Conservation (phyloP, 2,329 filamentous ascomycete genomes). For the Aspergillus clavatus region DNA sequence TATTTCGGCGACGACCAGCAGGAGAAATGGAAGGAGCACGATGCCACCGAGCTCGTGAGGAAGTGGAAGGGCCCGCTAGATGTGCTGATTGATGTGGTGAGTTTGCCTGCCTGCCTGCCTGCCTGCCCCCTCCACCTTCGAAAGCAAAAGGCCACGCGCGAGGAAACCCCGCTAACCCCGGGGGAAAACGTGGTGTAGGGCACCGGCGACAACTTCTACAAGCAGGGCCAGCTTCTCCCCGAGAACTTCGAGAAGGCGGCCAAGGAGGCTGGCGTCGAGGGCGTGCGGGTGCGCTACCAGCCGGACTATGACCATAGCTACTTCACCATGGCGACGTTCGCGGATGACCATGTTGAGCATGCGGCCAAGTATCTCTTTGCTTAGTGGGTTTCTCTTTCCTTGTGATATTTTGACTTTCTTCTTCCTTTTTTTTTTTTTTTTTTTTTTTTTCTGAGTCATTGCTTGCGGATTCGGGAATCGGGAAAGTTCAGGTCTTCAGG, state of each 20-base stretch:
- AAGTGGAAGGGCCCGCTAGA: slow-evolving; percentile 68
- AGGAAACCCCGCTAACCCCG: too few species aligned
- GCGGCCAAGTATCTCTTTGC: slow-evolving; percentile 76
- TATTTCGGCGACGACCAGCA: slow-evolving; percentile 74
- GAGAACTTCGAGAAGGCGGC: slow-evolving; percentile 85
- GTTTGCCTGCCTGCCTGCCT: background rate
- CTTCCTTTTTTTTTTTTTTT: too few species aligned
- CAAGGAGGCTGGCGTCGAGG: slow-evolving; percentile 66
- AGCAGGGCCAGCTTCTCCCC: slow-evolving; percentile 83
- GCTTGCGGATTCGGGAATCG: too few species aligned
- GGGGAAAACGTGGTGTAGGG: slow-evolving; percentile 63
- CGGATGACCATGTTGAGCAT: slow-evolving; percentile 84
- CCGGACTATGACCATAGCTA: slow-evolving; percentile 95
- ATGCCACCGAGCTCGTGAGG: slow-evolving; percentile 84
- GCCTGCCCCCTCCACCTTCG: too few species aligned
- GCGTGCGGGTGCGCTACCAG: slow-evolving; percentile 77
- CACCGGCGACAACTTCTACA: slow-evolving; percentile 94
- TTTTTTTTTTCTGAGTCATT: too few species aligned
- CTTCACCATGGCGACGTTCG: slow-evolving; percentile 89
- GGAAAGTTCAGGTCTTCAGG: too few species aligned
- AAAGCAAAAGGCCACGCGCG: too few species aligned
- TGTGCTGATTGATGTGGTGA: slow-evolving; percentile 78
- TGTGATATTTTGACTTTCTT: background rate
- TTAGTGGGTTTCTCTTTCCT: slow-evolving; percentile 45
- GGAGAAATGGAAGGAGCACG: slow-evolving; percentile 79